Evolutionary conservation across 768 basidiomycete species (phyloP).

Genomic region (Ramaria rubella): DNA sequence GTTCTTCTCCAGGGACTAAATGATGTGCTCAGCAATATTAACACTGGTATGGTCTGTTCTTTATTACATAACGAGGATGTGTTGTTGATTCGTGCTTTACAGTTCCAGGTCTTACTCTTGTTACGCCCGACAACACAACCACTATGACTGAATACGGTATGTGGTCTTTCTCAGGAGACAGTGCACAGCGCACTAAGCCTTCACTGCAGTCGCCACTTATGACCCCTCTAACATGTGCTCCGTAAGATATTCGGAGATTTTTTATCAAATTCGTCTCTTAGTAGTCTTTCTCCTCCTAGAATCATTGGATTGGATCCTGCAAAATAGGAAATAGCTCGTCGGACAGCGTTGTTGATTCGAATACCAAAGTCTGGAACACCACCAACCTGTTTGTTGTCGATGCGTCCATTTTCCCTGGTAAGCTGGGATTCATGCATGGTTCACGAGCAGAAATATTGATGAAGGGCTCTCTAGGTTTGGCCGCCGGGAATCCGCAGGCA

Average conservation of each 20-base stretch:
- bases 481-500: slow-evolving; percentile 54
- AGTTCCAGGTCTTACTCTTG: slow-evolving; percentile 48
- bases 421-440: not conserved
- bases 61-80: not conserved
- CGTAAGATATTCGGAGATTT: not conserved
- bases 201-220: slow-evolving; percentile 34
- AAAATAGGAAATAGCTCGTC: slow-evolving; percentile 35
- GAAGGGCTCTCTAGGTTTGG: slow-evolving; percentile 26
- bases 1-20: slow-evolving; percentile 45
- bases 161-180: slow-evolving; percentile 9
- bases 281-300: slow-evolving; percentile 28
- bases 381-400: slow-evolving; percentile 52
- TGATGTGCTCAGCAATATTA: slow-evolving; percentile 39
- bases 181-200: not conserved
- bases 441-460: not conserved
- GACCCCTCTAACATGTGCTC: slow-evolving; percentile 20
- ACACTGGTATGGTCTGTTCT: slow-evolving; percentile 29
- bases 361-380: slow-evolving; percentile 46
- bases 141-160: slow-evolving; percentile 47
- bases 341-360: slow-evolving; percentile 48
- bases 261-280: not conserved
- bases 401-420: slow-evolving; percentile 29
- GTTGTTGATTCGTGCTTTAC: not conserved
- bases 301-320: slow-evolving; percentile 59
- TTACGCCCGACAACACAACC: slow-evolving; percentile 55